These are phyloP conservation scores for Goniomonas avonlea DNA, from an alignment of 78 protist genomes.

Conservation along the genomic window DNA sequence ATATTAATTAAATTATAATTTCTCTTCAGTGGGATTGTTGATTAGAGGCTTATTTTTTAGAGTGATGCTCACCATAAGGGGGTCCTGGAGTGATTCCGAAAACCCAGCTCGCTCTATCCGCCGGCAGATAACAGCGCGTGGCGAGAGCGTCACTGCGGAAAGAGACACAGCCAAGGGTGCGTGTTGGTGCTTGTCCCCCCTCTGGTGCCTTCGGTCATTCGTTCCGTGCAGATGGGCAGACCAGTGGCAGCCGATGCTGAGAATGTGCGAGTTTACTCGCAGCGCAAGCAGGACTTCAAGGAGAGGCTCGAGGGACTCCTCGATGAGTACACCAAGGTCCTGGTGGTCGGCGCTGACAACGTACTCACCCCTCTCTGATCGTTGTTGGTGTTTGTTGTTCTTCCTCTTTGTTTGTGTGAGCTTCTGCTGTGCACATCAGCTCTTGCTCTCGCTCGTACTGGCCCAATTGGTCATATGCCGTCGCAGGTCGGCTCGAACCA, in stretches of 20 bases:
- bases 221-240: background rate
- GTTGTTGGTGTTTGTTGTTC: too few relatives aligned
- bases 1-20: too few relatives aligned
- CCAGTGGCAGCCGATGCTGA: background rate
- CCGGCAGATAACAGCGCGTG: too few relatives aligned
- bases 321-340: constrained; percentile 35
- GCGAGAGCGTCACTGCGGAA: too few relatives aligned
- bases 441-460: too few relatives aligned
- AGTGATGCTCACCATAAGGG: background rate
- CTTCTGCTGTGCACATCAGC: too few relatives aligned
- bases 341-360: constrained; percentile 87
- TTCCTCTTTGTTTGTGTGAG: too few relatives aligned
- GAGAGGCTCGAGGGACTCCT: constrained; percentile 21
- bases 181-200: background rate
- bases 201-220: background rate
- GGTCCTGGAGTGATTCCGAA: too few relatives aligned
- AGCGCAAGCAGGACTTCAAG: constrained; percentile 34
- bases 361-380: too few relatives aligned
- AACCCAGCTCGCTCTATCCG: too few relatives aligned
- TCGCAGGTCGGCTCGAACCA: constrained; percentile 95
- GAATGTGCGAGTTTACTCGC: background rate
- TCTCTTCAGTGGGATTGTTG: background rate
- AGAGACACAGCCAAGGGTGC: background rate
- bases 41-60: background rate
- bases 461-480: too few relatives aligned